Percentiles rank a stretch among this genome's conserved stretches.
These are phyloP conservation scores for Cutaneotrichosporon curvatum DNA, from an alignment of 1,284 basidiomycete genomes.

Conservation along the genomic window DNA sequence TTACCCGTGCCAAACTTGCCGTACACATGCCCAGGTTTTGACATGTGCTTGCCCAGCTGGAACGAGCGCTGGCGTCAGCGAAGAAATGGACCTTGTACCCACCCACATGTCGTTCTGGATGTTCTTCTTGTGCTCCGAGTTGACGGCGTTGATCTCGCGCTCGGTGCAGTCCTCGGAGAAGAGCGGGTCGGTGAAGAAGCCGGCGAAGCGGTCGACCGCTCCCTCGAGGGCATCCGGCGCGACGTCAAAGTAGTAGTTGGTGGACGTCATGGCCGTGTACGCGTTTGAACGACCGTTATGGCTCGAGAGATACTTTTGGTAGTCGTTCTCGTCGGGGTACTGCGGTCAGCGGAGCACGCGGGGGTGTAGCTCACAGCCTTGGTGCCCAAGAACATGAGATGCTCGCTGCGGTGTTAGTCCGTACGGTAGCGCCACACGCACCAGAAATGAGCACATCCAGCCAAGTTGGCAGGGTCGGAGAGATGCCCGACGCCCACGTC, in stretches of 20 bases:
- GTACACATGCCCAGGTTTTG: conserved; percentile 74
- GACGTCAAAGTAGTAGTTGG: conserved; percentile 78
- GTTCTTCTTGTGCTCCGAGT: conserved; percentile 99
- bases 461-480: conserved; percentile 72
- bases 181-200: conserved; percentile 89
- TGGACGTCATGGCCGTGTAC: conserved; percentile 86
- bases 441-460: conserved; percentile 47
- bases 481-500: conserved; percentile 94
- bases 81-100: conserved; percentile 6
- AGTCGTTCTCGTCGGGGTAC: conserved; percentile 88
- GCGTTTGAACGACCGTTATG: conserved; percentile 92
- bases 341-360: conserved; percentile 47
- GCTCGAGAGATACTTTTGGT: conserved; percentile 81
- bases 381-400: conserved; percentile 77
- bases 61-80: conserved; percentile 67
- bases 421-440: conserved; percentile 13
- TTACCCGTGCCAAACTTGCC: conserved; percentile 90
- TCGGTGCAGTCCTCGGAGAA: conserved; percentile 82
- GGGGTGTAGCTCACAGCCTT: conserved; percentile 43
- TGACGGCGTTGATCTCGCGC: conserved; percentile 92
- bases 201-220: conserved; percentile 83
- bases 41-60: conserved; percentile 88
- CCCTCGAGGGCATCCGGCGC: conserved; percentile 74
- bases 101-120: conserved; percentile 85
- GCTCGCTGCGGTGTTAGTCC: conserved; percentile 67